phyloP scores from a whole-genome alignment of 371 early-diverging fungal genomes.

The Sporodiniella umbellata region DNA sequence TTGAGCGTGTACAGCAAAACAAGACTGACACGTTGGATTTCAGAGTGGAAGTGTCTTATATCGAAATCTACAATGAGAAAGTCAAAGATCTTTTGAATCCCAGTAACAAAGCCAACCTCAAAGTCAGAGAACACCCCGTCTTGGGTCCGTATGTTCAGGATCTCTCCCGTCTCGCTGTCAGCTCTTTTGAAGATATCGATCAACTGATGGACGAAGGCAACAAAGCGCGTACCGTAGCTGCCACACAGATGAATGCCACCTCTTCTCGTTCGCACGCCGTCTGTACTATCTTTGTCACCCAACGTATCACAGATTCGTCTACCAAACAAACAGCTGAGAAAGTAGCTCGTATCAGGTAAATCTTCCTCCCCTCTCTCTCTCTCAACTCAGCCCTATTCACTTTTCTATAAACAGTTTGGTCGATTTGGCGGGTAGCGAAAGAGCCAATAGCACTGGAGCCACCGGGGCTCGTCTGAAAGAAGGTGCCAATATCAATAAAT shows the following conservation, averaged over 20 bases:
- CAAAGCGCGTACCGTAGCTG: conserved; percentile 82
- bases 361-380: too few relatives aligned
- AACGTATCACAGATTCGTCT: conserved; percentile 47
- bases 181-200: conserved; percentile 67
- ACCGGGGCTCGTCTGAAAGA: conserved; percentile 92
- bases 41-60: conserved; percentile 75
- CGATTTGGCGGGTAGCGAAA: conserved; percentile 92
- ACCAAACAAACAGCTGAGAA: conserved; percentile 64
- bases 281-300: conserved; percentile 77
- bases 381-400: too few relatives aligned
- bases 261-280: conserved; percentile 92
- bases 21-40: conserved; percentile 48
- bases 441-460: conserved; percentile 90
- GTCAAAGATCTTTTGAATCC: conserved; percentile 86
- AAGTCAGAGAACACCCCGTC: conserved; percentile 80
- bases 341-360: conserved; percentile 57
- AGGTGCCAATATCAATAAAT: conserved; percentile 96
- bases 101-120: conserved; percentile 63
- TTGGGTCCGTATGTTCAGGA: conserved; percentile 90
- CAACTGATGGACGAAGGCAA: conserved; percentile 82
- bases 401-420: conserved; percentile 55
- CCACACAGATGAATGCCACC: conserved; percentile 92
- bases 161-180: conserved; percentile 73
- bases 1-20: conserved; percentile 50
- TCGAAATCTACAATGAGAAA: conserved; percentile 81